Evolutionary conservation across 73 alveolate species (phyloP), one percentile per base, ranked within the genome.

Genomic region (Tetrahymena malaccensis): DNA sequence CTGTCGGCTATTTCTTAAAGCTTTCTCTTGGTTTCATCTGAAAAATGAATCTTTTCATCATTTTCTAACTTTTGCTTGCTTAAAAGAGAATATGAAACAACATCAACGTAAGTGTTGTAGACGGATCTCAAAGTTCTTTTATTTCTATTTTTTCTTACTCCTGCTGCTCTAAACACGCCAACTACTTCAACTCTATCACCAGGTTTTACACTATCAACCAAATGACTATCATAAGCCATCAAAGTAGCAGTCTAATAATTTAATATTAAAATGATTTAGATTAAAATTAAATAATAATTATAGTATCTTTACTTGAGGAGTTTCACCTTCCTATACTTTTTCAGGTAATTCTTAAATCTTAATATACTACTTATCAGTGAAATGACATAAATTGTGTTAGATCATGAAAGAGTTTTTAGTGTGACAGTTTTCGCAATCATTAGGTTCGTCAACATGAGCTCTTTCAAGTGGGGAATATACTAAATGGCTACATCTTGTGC

Each of bases 161-260:
- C 99, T 43, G 97, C 98, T 22, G 99, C 99, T 93, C 99, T 98
- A 97, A 98, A 99, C 93, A 99, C 99, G 31, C 99, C 99, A 10
- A 99, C 98, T 57, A 99, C 99, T 83, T 98, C 99, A 27, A 99
- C 99, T 94, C 99, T 97, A 96, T 99, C 99, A 43, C 99, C 99
- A 31, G 99, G 99, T 43, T 98, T 98, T 83, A 99, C 99, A 94
- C 89, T 98, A 97, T 99, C 99, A 35, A 99, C 99, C 25, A 70
- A 70, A 93, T 98, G 95, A 96, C 98, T 99, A 94, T 98, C 99
- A 96, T 98, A 99, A 70, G 99, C 99, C 94, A 99, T 98, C 93
- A 99, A 96, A 94, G 97, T 99, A 85, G 99, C 99, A 93, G 99
- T 99, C 96, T 98, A 98, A 70, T 70, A 25, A 4, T 11, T 19